Evolutionary conservation across 768 basidiomycete species (phyloP), one percentile per base, ranked within the genome.

Genomic region (Lactifluus piperatus): DNA sequence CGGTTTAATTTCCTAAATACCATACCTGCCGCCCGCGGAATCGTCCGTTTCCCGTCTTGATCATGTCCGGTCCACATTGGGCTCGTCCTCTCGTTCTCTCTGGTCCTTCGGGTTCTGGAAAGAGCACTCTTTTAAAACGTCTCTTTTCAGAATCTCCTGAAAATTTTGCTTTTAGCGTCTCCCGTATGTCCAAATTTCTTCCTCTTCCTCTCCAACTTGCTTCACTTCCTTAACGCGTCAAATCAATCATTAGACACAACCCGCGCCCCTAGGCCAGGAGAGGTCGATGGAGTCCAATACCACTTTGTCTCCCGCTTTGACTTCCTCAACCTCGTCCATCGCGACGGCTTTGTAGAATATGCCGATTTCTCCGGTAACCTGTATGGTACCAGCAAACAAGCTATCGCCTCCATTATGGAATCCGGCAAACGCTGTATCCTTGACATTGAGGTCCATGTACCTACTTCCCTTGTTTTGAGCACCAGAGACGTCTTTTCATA

Each of bases 381-480:
- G 66, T 98, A 98, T 68, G 94, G 94, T n/a, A 95, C 94, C 5
- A 91, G 86, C 64, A 84, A 85, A 62, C 77, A 82, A 62, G 84
- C 93, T 22, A 83, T 98, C 30, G 74, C 78, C 34, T 77, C 79
- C 30, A 85, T 97, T 27, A 77, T 82, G 36, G 71, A 78, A 18
- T 75, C 79, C 3, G 91, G 90, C 16, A 81, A 80, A 62, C 83
- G 91, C 13, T 97, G 95, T 70, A 86, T 98, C 58, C 80, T 98
- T 39, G 95, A 98, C 70, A 98, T 98, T 58, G 95, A 98, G 68
- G 86, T 89, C 10, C 94, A 98, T 86, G 92, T 90, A 69, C 57
- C 77, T 74, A 48, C 20, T 32, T 54, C 24, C 56, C 43, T 58
- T 39, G 37, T 43, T 30, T 37, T 29, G 56, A 10, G 32, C 34